Conservation (phyloP, 805 yeast species). For the Jamesozyma gamospora region DNA sequence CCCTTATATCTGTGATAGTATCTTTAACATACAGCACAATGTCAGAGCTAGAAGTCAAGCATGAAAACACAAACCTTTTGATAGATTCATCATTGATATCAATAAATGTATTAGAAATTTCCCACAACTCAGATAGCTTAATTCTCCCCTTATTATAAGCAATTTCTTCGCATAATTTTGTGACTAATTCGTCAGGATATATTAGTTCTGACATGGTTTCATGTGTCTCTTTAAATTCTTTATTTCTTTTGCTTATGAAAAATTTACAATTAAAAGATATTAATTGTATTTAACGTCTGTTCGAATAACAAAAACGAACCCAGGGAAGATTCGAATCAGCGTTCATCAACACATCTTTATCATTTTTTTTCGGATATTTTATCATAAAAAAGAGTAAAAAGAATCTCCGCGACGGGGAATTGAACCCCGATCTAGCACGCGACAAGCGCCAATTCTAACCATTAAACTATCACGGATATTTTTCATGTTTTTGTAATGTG, state of each 20-base stretch:
- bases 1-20: conserved; percentile 4
- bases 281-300: not conserved
- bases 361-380: not conserved
- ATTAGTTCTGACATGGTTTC: conserved; percentile 3
- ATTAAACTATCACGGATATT: conserved; percentile 4
- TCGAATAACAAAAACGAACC: not conserved
- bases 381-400: not conserved
- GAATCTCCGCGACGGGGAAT: conserved; percentile 5
- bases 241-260: not conserved
- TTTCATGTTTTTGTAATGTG: not conserved
- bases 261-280: too few species aligned
- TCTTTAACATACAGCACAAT: conserved; percentile 8
- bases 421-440: conserved; percentile 7
- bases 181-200: conserved; percentile 27
- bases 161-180: conserved; percentile 19
- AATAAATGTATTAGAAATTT: conserved; percentile 4
- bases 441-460: conserved; percentile 6
- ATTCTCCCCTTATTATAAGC: conserved; percentile 25
- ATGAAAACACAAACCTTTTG: conserved; percentile 14
- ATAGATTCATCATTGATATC: conserved; percentile 6
- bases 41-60: conserved; percentile 12
- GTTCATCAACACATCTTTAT: too few species aligned
- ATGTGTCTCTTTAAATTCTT: not conserved
- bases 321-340: too few species aligned
- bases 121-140: conserved; percentile 12